Evolutionary conservation across 2,329 filamentous ascomycete species (phyloP).

Genomic region (Diaporthe sp.): DNA sequence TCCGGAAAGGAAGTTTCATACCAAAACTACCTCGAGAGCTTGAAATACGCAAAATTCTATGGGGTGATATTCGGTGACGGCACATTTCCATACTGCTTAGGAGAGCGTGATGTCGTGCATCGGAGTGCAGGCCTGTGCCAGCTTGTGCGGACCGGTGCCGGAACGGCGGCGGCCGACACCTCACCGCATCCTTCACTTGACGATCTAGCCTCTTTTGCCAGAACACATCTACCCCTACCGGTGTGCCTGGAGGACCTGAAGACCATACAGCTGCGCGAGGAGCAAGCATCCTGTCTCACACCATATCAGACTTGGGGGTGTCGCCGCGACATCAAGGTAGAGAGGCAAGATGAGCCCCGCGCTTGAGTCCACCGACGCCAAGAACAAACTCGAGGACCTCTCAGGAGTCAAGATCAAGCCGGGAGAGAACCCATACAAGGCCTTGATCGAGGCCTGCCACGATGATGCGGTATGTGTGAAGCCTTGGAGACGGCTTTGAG

Average conservation of each 20-base stretch:
- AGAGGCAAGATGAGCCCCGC: slow-evolving; percentile 50
- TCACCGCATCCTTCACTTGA: not conserved
- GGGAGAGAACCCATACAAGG: slow-evolving; percentile 81
- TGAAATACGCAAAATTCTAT: not conserved
- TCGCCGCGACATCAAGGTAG: not conserved
- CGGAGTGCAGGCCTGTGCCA: not conserved
- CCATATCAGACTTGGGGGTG: not conserved
- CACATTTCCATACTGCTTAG: not conserved
- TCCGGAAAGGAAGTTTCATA: not conserved
- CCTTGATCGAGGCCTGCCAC: slow-evolving; percentile 76
- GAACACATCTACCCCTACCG: not conserved
- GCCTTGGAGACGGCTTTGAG: not conserved
- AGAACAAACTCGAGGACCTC: slow-evolving; percentile 67
- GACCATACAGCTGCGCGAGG: not conserved
- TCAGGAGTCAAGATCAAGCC: slow-evolving; percentile 64
- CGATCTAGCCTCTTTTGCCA: slow-evolving; percentile 10
- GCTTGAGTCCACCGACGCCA: slow-evolving; percentile 57
- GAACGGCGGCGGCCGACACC: not conserved
- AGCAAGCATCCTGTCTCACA: not conserved
- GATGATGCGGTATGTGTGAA: slow-evolving; percentile 72
- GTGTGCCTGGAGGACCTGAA: not conserved
- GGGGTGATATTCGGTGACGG: not conserved
- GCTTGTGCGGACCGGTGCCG: slow-evolving; percentile 1
- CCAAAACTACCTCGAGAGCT: too few relatives aligned
- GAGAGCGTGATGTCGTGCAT: not conserved